Percentiles rank a stretch among this genome's conserved stretches.
These are phyloP conservation scores for Mytilinidion resinicola DNA, from an alignment of 495 filamentous ascomycete species.

Conservation along the genomic window DNA sequence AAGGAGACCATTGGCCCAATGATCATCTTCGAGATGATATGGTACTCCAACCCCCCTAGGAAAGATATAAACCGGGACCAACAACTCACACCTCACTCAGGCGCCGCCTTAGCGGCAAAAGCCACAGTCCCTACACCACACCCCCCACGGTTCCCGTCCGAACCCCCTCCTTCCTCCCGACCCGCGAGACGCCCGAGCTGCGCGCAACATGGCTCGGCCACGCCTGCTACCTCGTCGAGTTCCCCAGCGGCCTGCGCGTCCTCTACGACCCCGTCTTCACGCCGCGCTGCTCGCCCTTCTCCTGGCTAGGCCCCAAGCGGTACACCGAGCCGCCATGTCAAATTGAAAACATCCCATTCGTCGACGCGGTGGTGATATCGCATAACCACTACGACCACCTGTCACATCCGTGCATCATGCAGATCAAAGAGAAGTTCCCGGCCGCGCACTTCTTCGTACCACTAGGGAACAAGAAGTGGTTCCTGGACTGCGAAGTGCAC, in stretches of 20 bases:
- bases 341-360: slow-evolving; percentile 69
- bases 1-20: slow-evolving; percentile 10
- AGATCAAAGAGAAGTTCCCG: slow-evolving; percentile 65
- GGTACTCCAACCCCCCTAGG: slow-evolving; percentile 8
- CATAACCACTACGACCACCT: slow-evolving; percentile 96
- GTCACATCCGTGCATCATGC: slow-evolving; percentile 63
- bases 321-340: slow-evolving; percentile 74
- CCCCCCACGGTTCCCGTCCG: slow-evolving; percentile 62
- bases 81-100: slow-evolving; percentile 30
- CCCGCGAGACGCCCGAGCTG: slow-evolving; percentile 51
- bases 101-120: slow-evolving; percentile 52
- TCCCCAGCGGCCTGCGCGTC: slow-evolving; percentile 78
- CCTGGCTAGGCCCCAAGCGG: slow-evolving; percentile 67
- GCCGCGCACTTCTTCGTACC: slow-evolving; percentile 85
- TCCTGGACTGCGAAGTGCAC: slow-evolving; percentile 54
- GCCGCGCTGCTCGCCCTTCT: slow-evolving; percentile 72
- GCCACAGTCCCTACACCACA: slow-evolving; percentile 55
- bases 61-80: not conserved
- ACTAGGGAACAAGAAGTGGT: slow-evolving; percentile 85
- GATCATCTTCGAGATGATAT: slow-evolving; percentile 14
- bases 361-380: slow-evolving; percentile 86
- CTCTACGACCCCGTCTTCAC: slow-evolving; percentile 96
- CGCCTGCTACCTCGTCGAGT: slow-evolving; percentile 90
- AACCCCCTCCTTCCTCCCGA: slow-evolving; percentile 63
- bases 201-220: slow-evolving; percentile 96